Evolutionary conservation across 345 rosid species (phyloP), one percentile per base, ranked within the genome.

Genomic region (Cochlearia excelsa): DNA sequence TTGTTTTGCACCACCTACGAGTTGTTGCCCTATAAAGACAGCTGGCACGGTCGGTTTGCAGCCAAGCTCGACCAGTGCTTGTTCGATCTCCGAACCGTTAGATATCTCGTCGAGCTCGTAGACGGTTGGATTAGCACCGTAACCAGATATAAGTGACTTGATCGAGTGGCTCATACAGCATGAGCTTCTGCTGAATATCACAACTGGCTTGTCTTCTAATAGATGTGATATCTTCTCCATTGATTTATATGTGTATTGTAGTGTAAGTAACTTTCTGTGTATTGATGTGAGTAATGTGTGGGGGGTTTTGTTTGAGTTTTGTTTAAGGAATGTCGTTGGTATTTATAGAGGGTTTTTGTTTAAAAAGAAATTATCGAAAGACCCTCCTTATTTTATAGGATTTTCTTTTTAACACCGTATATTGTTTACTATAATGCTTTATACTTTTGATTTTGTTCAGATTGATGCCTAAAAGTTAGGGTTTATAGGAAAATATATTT

Each of bases 1-100:
- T 66, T 91, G 84, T 57, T 78, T 75, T 28, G 92, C 74, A 65
- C 96, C 96, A 2, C 96, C 98, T 7, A 80, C 61, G 46, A 83
- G 84, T 57, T 77, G 67, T 55, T 85, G 82, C 4, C 88, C 92
- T 27, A 91, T 91, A 78, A 88, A 91, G 43, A 91, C 95, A 0
- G 83, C 82, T 0, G 98, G 98, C 1, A 84, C 80, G 1, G 63
- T 77, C 8, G 86, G 86, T 6, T 60, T 66, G 59, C 81, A 77
- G 3, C 95, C 97, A 9, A 80, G 75, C 76, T 79, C 82, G 55
- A 37, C 63, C 55, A 91, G 65, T 11, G 79, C 94, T 7, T 58
- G 55, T 70, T 88, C 98, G 2, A 84, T 43, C 39, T 79, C 80
- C 58, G 65, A 34, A 26, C 90, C 86, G 27, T 85, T 75, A 8